Conservation (phyloP, 371 early-diverging fungal genomes). For the Mucor mucedo region DNA sequence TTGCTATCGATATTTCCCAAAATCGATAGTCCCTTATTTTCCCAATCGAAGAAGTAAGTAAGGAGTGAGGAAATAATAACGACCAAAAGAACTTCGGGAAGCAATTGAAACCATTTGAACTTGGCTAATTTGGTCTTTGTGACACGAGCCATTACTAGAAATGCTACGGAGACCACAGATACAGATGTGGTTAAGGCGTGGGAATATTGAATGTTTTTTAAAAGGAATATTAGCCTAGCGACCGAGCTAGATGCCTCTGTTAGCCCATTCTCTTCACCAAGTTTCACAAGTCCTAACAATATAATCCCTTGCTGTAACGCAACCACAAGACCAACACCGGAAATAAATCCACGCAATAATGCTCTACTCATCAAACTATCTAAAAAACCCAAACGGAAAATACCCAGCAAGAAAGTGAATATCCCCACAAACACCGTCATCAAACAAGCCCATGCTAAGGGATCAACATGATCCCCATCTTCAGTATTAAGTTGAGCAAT, state of each 20-base stretch:
- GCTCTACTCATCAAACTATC: constrained; percentile 94
- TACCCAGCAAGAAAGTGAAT: constrained; percentile 88
- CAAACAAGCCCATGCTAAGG: constrained; percentile 70
- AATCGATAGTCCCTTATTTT: constrained; percentile 71
- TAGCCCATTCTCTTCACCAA: constrained; percentile 52
- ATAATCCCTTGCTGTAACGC: constrained; percentile 83
- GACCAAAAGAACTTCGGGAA: constrained; percentile 91
- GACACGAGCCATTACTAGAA: constrained; percentile 63
- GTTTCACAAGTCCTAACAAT: constrained; percentile 70
- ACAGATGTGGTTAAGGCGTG: constrained; percentile 74
- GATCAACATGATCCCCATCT: constrained; percentile 46
- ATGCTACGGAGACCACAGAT: constrained; percentile 69
- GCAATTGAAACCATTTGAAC: constrained; percentile 62
- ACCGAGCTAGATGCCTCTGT: constrained; percentile 76
- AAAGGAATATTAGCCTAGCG: constrained; percentile 69
- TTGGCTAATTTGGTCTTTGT: constrained; percentile 61
- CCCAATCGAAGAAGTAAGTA: constrained; percentile 69
- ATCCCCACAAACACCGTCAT: constrained; percentile 88
- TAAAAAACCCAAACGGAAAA: constrained; percentile 92
- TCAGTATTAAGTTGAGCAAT: constrained; percentile 56
- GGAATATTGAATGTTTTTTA: constrained; percentile 52
- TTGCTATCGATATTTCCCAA: constrained; percentile 71
- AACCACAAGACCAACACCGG: constrained; percentile 90
- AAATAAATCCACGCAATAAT: constrained; percentile 89
- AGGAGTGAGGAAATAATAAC: constrained; percentile 75